Evolutionary conservation across 164 flowering plant species (phyloP).

Genomic region (Stephania cephalantha): DNA sequence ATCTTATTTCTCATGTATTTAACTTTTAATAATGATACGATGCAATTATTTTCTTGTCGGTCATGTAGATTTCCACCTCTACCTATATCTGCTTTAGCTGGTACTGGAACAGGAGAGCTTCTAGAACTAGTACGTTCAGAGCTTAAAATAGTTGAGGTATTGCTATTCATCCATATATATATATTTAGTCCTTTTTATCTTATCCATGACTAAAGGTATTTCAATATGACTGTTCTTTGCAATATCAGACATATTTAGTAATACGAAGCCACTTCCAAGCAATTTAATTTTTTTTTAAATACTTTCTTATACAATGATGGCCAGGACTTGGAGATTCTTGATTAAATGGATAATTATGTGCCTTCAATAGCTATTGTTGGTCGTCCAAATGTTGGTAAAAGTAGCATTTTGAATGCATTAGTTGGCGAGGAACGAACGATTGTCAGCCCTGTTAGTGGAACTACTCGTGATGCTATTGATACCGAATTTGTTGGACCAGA

Average conservation of each 20-base stretch:
- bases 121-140: conserved; percentile 84
- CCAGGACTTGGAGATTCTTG: conserved; percentile 38
- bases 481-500: conserved; percentile 76
- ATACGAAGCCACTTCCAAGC: no score
- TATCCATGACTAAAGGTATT: not conserved
- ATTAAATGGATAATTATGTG: conserved; percentile 52
- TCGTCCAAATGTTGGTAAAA: conserved; percentile 98
- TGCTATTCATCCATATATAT: not conserved
- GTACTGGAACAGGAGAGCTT: conserved; percentile 97
- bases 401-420: conserved; percentile 92
- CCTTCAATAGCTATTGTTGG: conserved; percentile 94
- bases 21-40: not conserved
- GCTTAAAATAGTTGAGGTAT: conserved; percentile 56
- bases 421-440: conserved; percentile 93
- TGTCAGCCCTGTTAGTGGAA: conserved; percentile 97
- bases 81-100: conserved; percentile 89
- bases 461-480: conserved; percentile 99
- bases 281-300: no score
- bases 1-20: not conserved
- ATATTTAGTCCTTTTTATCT: not conserved
- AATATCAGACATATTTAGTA: no score
- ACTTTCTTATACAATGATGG: not conserved
- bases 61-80: conserved; percentile 63
- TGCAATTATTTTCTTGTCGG: conserved; percentile 13
- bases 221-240: not conserved